A percentile compares a stretch with the other conserved stretches of the same genome.
Conservation (phyloP, 1,284 basidiomycete species). For the Ustilago sp. region DNA sequence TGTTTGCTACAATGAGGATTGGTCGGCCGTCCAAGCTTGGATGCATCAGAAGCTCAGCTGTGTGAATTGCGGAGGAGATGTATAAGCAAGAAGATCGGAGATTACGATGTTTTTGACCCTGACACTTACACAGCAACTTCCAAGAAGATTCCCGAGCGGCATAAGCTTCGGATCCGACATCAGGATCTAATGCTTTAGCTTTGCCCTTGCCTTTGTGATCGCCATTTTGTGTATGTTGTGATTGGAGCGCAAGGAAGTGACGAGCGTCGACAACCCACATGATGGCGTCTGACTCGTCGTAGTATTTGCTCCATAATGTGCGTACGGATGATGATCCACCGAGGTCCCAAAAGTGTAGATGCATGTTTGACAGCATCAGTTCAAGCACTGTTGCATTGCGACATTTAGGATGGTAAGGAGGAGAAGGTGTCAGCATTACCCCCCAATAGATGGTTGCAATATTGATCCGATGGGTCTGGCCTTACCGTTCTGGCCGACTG, state of each 20-base stretch:
- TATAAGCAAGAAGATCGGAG: background rate
- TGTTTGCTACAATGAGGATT: constrained; percentile 43
- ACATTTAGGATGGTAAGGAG: background rate
- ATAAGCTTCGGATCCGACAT: constrained; percentile 18
- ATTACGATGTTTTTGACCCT: background rate
- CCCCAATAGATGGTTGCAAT: background rate
- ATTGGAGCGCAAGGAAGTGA: constrained; percentile 25
- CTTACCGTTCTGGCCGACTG: constrained; percentile 55
- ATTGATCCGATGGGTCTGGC: background rate
- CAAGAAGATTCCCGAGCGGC: constrained; percentile 26
- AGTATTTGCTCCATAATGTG: constrained; percentile 56
- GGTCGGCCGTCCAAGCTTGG: constrained; percentile 42
- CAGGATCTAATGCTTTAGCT: constrained; percentile 12
- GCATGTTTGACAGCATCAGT: constrained; percentile 30
- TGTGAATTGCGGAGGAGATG: too few species aligned
- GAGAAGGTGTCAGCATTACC: background rate
- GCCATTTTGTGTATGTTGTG: constrained; percentile 5
- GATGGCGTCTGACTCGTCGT: constrained; percentile 51
- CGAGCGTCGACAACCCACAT: constrained; percentile 55
- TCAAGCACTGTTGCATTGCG: constrained; percentile 33
- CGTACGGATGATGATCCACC: constrained; percentile 55
- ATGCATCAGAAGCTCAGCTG: constrained; percentile 36
- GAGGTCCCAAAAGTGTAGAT: constrained; percentile 61
- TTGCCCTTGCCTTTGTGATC: constrained; percentile 23
- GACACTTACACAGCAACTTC: constrained; percentile 32